Evolutionary conservation across 2,329 filamentous ascomycete genomes (phyloP).

Genomic region (Penicillium sp.): DNA sequence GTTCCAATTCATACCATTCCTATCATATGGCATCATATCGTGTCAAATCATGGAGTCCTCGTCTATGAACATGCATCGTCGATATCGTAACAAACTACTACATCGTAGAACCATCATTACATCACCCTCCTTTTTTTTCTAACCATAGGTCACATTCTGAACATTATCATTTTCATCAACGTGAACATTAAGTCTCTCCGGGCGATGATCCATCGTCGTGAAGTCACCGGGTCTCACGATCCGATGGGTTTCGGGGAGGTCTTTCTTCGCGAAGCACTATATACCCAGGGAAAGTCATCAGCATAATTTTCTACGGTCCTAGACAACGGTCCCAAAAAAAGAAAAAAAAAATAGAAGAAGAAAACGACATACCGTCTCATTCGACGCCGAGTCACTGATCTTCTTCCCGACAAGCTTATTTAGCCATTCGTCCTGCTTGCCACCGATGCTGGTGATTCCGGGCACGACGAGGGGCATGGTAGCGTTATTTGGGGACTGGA

Average conservation of each 20-base stretch:
- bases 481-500: not conserved
- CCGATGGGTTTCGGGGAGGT: conserved; percentile 51
- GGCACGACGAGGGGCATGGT: conserved; percentile 56
- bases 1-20: not conserved
- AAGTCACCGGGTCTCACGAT: conserved; percentile 46
- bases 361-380: conserved; percentile 37
- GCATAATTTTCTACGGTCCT: not conserved
- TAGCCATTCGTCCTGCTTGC: conserved; percentile 48
- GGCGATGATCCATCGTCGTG: conserved; percentile 48
- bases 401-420: conserved; percentile 54
- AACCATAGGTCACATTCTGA: conserved; percentile 49
- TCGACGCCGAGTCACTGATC: conserved; percentile 42
- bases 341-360: not conserved
- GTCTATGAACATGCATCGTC: no score
- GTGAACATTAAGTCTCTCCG: conserved; percentile 52
- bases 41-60: no score
- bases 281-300: not conserved
- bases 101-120: not conserved
- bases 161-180: conserved; percentile 50
- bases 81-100: not conserved
- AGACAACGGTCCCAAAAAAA: not conserved
- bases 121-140: conserved; percentile 6
- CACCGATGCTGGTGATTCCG: conserved; percentile 42
- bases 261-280: conserved; percentile 52
- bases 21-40: not conserved